Conservation (phyloP, 768 basidiomycete genomes). For the Lentinula detonsa region DNA sequence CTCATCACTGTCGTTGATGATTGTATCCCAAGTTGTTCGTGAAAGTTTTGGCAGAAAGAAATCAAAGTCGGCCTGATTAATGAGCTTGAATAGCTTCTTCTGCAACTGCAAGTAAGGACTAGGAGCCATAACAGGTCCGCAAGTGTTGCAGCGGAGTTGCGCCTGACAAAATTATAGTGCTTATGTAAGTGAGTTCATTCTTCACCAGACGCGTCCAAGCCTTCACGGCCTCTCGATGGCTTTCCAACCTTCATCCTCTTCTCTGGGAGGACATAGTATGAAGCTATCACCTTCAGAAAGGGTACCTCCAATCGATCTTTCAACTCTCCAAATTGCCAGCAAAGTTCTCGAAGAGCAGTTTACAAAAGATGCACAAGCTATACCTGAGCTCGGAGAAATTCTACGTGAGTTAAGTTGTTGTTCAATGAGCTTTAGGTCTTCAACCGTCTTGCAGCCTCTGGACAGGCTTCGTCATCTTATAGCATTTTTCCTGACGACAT, state of each 20-base stretch:
- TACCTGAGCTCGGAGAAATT: constrained; percentile 73
- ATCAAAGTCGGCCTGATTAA: constrained; percentile 13
- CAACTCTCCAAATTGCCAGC: constrained; percentile 60
- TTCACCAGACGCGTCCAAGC: neutral
- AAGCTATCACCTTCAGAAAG: constrained; percentile 13
- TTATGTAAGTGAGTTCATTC: neutral
- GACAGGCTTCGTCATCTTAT: constrained; percentile 69
- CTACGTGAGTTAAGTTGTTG: constrained; percentile 44
- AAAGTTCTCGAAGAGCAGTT: constrained; percentile 63
- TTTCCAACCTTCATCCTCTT: constrained; percentile 12
- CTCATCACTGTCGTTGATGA: constrained; percentile 16
- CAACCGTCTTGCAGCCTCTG: constrained; percentile 33
- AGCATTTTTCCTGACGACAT: constrained; percentile 73
- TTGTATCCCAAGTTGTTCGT: constrained; percentile 19
- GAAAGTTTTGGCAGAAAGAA: constrained; percentile 28
- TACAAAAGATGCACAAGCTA: constrained; percentile 63
- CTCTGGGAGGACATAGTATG: neutral
- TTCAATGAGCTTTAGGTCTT: neutral
- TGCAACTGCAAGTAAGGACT: constrained; percentile 8
- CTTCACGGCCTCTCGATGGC: neutral
- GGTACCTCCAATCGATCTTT: constrained; percentile 46
- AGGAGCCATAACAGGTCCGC: neutral
- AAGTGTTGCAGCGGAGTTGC: neutral
- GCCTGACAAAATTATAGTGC: neutral
- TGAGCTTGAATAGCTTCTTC: constrained; percentile 11